Conservation (phyloP, 2,329 filamentous ascomycete species). For the Fusarium neocosmosporiellum region DNA sequence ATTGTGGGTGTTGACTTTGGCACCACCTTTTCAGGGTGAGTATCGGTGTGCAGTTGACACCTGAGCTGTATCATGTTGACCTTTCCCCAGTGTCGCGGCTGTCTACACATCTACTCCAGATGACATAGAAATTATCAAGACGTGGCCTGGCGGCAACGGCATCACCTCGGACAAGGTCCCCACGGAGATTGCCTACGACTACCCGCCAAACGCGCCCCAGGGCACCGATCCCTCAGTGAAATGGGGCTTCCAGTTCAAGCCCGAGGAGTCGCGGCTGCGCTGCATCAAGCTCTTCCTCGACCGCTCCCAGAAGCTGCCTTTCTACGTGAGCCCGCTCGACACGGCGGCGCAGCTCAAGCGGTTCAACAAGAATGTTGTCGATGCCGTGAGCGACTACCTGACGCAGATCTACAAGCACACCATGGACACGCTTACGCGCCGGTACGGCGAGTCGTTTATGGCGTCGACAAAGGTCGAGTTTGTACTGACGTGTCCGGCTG, state of each 20-base stretch:
- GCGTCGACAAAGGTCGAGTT: slow-evolving; percentile 80
- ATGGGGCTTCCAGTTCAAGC: slow-evolving; percentile 88
- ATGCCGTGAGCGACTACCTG: slow-evolving; percentile 83
- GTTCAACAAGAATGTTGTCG: slow-evolving; percentile 80
- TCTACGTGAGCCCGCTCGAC: slow-evolving; percentile 82
- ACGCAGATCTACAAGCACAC: slow-evolving; percentile 81
- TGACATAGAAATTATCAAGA: slow-evolving; percentile 86
- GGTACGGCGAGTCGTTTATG: slow-evolving; percentile 85
- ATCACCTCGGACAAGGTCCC: slow-evolving; percentile 91
- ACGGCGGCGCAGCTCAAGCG: slow-evolving; percentile 80
- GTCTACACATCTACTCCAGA: slow-evolving; percentile 82
- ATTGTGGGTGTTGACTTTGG: slow-evolving; percentile 87
- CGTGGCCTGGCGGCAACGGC: slow-evolving; percentile 84
- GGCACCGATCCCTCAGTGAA: slow-evolving; percentile 65
- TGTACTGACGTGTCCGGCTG: slow-evolving; percentile 83
- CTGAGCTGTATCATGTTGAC: slow-evolving; percentile 1
- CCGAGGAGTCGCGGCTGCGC: slow-evolving; percentile 78
- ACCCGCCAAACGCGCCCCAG: slow-evolving; percentile 42
- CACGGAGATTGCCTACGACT: slow-evolving; percentile 77
- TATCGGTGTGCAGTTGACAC: slow-evolving; percentile 23
- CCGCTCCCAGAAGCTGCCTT: slow-evolving; percentile 81
- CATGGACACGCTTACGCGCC: slow-evolving; percentile 78
- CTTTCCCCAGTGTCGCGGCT: slow-evolving; percentile 65
- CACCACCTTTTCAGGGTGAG: slow-evolving; percentile 83
- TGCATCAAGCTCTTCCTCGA: slow-evolving; percentile 90